Evolutionary conservation across 768 basidiomycete genomes (phyloP), one percentile per base, ranked within the genome.

Genomic region (Pilatotrama ljubarskyi): DNA sequence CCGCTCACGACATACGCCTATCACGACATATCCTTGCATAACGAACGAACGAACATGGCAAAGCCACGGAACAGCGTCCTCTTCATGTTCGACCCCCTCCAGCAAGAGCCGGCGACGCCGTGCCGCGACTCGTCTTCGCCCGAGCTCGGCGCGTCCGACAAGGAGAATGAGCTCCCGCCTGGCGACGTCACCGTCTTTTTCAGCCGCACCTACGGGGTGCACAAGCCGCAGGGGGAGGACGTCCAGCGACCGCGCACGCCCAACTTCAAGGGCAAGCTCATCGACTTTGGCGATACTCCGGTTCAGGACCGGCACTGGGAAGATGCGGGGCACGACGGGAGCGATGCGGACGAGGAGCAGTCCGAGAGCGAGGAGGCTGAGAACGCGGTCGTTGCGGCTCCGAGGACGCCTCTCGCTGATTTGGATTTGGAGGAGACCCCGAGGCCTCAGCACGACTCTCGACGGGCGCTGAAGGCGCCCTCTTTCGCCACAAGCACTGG

Each of bases 31-130:
- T 17, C 13, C n/a, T 26, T 17, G 8, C 20, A 13, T 14, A 25
- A 25, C 25, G 24, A 32, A 25, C 46, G 15, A n/a, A 47, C 46
- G 35, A 59, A 14, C 29, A 63, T 63, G 26, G 51, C 62, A n/a
- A 67, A 66, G n/a, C 70, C 72, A 7, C 65, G 70, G 44, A 66
- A 72, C 55, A 74, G 73, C 56, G 60, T 75, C 40, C 70, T 75
- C 38, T 68, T 58, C 42, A 58, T 74, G 9, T 75, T 75, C 48
- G 74, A 74, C 57, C 73, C 74, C 0, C 69, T 75, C 26, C 61
- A 58, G 1, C 64, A 62, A 49, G 42, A 53, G 20, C 59, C 69
- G 11, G 29, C 61, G 2, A 72, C 72, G 6, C 71, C 74, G 4
- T 61, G 58, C 42, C 68, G 74, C 44, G 69, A 71, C 29, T 61